Base-by-base conservation (phyloP, 306 rosid genomes). In the Canavalia ensiformis region DNA sequence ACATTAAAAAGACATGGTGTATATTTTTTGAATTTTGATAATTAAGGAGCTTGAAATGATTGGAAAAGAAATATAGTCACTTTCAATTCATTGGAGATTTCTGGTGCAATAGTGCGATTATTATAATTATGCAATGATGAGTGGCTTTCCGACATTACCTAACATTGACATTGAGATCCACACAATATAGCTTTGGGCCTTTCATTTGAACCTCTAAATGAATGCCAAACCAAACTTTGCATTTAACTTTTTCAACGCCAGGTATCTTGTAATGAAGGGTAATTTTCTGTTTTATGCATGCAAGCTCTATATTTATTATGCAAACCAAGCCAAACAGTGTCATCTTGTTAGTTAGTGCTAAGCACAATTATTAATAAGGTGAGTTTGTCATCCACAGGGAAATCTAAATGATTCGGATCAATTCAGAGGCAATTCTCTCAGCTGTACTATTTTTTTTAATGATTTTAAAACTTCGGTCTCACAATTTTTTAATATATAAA, bases 141-240 rank as follows among this genome's bases (percentile, higher is more conserved):
- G 31, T 35, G 84, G 77, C 88, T 86, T 84, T 86, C 90, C 66
- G 86, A 72, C 51, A 88, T 84, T 18, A 72, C 34, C 59, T 1
- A 47, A 60, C 80, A 88, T 84, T 56, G 46, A 63, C 47, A 37
- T 68, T 84, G 30, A 86, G 34, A 44, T 8, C 18, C 56, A 2
- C 45, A 6, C 13, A 25, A 25, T 44, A 9, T 4, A n/a, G 46
- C 57, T 10, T 25, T 2, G 2, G 33, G 29, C 39, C 39, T 34
- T 63, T 63, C 39, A 6, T 49, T 31, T 35, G 18, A 60, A 29
- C 28, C 1, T 46, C 7, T 8, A 49, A 28, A 25, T 30, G 57
- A 11, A 34, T 52, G 76, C 34, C 46, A 52, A 72, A 18, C 46
- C 34, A 33, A 71, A 50, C 12, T 34, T 25, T 28, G 2, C 71